A percentile compares a stretch with the other conserved stretches of the same genome.
Evolutionary conservation across 108 stramenopile genomes (phyloP).

Genomic region (Pseudonitzschia pungens): DNA sequence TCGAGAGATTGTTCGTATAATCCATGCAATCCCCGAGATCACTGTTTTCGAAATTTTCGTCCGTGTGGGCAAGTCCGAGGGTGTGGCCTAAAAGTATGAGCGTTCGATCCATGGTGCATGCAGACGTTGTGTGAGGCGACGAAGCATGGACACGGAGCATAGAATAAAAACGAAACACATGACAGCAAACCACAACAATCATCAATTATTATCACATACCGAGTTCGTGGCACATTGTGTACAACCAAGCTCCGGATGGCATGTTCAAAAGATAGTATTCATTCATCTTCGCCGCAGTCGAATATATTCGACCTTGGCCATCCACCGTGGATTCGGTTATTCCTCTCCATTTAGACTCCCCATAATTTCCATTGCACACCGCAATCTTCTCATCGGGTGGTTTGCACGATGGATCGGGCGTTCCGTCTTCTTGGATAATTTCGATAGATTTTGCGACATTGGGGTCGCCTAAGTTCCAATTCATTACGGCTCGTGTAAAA

Average conservation of each 20-base stretch:
- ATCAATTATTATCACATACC: background rate
- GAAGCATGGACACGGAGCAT: background rate
- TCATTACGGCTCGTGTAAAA: slow-evolving; percentile 45
- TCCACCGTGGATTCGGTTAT: slow-evolving; percentile 27
- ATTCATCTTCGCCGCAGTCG: slow-evolving; percentile 61
- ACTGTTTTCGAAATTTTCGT: slow-evolving; percentile 67
- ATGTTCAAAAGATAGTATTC: slow-evolving; percentile 53
- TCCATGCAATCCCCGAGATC: slow-evolving; percentile 82
- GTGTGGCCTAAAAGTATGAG: slow-evolving; percentile 39
- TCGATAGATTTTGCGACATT: slow-evolving; percentile 46
- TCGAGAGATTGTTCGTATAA: slow-evolving; percentile 60
- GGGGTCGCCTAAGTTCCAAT: slow-evolving; percentile 77
- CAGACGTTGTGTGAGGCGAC: background rate
- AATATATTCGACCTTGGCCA: slow-evolving; percentile 37
- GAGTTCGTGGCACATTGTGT: slow-evolving; percentile 74
- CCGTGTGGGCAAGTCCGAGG: slow-evolving; percentile 68
- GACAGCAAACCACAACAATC: too few relatives aligned
- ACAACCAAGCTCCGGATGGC: slow-evolving; percentile 33
- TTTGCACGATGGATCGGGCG: slow-evolving; percentile 41
- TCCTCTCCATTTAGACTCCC: slow-evolving; percentile 52
- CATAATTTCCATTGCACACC: slow-evolving; percentile 65
- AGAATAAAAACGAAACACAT: background rate
- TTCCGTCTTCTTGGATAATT: slow-evolving; percentile 29
- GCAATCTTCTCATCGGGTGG: slow-evolving; percentile 45
- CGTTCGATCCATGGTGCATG: background rate